These are phyloP conservation scores for Aspergillus felis DNA, from an alignment of 2,329 filamentous ascomycete species.

Conservation along the genomic window DNA sequence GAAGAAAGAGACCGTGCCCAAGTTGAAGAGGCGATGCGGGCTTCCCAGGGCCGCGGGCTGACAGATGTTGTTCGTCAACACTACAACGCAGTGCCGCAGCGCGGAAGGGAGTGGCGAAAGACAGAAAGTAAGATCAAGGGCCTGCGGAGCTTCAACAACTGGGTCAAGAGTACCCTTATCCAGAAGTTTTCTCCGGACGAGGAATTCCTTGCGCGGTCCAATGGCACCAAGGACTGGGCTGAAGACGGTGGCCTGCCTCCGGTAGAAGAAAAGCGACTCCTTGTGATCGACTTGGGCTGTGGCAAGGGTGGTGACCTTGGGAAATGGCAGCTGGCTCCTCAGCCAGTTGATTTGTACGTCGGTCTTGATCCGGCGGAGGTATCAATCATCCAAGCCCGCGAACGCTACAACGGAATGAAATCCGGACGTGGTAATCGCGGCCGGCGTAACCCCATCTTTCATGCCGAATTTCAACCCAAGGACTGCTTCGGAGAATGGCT, in stretches of 20 bases:
- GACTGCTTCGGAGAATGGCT: slow-evolving; percentile 88
- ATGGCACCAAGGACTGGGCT: slow-evolving; percentile 44
- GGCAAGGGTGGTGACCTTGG: slow-evolving; percentile 93
- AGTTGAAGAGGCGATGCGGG: slow-evolving; percentile 34
- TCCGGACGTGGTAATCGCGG: slow-evolving; percentile 53
- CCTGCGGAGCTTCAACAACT: slow-evolving; percentile 93
- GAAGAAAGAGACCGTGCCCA: slow-evolving; percentile 43
- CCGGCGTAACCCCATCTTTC: slow-evolving; percentile 62
- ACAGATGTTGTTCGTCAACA: slow-evolving; percentile 87
- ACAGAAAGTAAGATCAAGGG: slow-evolving; percentile 95
- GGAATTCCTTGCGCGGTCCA: slow-evolving; percentile 57
- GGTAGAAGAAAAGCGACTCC: slow-evolving; percentile 54
- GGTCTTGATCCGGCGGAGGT: slow-evolving; percentile 90
- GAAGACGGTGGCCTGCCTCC: slow-evolving; percentile 33
- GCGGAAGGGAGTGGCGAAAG: slow-evolving; percentile 89
- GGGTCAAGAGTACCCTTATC: slow-evolving; percentile 96
- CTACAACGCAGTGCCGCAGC: slow-evolving; percentile 93
- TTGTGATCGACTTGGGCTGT: slow-evolving; percentile 91
- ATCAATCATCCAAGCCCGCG: slow-evolving; percentile 83
- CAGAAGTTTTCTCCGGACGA: slow-evolving; percentile 90
- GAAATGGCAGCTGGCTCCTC: slow-evolving; percentile 95
- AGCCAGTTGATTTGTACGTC: slow-evolving; percentile 86
- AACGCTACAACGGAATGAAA: slow-evolving; percentile 73
- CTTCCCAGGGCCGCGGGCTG: slow-evolving; percentile 52
- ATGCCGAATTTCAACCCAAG: slow-evolving; percentile 83